Percentiles rank a stretch among this genome's conserved stretches.
These are phyloP conservation scores for Castanea crenata DNA, from an alignment of 306 rosid species.

Conservation along the genomic window DNA sequence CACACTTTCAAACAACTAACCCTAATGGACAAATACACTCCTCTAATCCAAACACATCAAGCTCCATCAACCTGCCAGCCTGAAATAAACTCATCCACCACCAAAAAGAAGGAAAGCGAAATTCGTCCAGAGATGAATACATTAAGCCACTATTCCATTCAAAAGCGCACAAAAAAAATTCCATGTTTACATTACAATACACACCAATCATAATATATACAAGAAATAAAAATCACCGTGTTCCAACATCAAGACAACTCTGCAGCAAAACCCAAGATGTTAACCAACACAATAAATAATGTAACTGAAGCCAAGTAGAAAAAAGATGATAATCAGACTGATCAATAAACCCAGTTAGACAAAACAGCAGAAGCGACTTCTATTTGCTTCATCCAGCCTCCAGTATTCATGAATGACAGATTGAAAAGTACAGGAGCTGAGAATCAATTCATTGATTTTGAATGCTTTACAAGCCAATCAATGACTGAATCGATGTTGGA, in stretches of 20 bases:
- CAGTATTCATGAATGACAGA: slow-evolving; percentile 5
- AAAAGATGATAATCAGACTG: slow-evolving; percentile 11
- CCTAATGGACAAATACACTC: too few species aligned
- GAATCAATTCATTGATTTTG: slow-evolving; percentile 54
- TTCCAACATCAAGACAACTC: neutral
- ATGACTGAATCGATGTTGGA: slow-evolving; percentile 57
- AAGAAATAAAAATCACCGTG: neutral
- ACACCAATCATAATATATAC: slow-evolving; percentile 8
- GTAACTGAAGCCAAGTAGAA: slow-evolving; percentile 14
- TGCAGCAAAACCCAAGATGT: neutral
- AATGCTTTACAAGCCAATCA: slow-evolving; percentile 71
- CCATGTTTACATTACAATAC: slow-evolving; percentile 12
- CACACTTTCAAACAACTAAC: too few species aligned
- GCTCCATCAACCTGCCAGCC: too few species aligned
- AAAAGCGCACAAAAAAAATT: slow-evolving; percentile 8
- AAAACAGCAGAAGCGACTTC: slow-evolving; percentile 8
- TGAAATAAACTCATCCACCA: too few species aligned
- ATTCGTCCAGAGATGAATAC: neutral
- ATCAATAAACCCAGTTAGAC: neutral
- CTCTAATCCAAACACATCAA: too few species aligned
- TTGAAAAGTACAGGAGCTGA: slow-evolving; percentile 17
- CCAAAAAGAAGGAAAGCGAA: too few species aligned
- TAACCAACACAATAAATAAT: slow-evolving; percentile 14
- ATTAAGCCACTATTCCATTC: slow-evolving; percentile 11
- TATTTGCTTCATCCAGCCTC: slow-evolving; percentile 21